Base-by-base conservation (phyloP, 2,329 filamentous ascomycete genomes). In the Scytalidium sp. region DNA sequence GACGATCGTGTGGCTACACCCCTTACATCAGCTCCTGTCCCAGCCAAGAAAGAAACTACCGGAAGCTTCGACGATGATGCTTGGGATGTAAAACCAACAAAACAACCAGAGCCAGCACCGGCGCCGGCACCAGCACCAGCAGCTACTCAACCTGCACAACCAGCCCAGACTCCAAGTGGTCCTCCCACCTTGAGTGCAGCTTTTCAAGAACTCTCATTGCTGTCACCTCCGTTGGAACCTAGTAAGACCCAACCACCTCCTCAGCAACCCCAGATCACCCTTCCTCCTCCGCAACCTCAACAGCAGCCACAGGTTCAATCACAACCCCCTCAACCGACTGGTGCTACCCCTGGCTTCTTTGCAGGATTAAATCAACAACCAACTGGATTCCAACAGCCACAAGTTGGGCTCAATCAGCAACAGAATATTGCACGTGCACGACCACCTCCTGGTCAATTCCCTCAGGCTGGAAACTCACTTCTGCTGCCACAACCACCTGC, bases 1-100 rank as follows among this genome's bases (percentile, higher is more conserved):
- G 60, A 60, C 29, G 75, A 79, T 36, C 68, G 67, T 17, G 71
- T 74, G 46, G 64, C 74, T 20, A 78, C 79, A 25, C 73, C 81
- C 1, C 65, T 78, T 40, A 56, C 64, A 21, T 60, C 57, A 7
- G 56, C 53, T 22, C 64, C 67, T 43, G 67, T 73, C 13, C 73
- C 81, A 32, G 59, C 70, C 3, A 66, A 71, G 32, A 73, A 78
- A 32, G 76, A 80, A 51, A 72, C 73, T 45, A 68, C 69, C 29
- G 73, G 76, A 51, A 90, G 90, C 2, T 97, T 97, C 63, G 94
- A 99, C 46, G 94, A 97, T 63, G 90, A 97, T 73, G 94, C 94
- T 8, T 99, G 94, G 94, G 90, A 95, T 62, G 87, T 96, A 45
- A 97, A 97, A 72, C 89, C 90, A 17, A 81, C 87, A 13, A 87